Conservation (phyloP, 176 grass and related monocot genomes). For the Rhynchospora breviuscula region DNA sequence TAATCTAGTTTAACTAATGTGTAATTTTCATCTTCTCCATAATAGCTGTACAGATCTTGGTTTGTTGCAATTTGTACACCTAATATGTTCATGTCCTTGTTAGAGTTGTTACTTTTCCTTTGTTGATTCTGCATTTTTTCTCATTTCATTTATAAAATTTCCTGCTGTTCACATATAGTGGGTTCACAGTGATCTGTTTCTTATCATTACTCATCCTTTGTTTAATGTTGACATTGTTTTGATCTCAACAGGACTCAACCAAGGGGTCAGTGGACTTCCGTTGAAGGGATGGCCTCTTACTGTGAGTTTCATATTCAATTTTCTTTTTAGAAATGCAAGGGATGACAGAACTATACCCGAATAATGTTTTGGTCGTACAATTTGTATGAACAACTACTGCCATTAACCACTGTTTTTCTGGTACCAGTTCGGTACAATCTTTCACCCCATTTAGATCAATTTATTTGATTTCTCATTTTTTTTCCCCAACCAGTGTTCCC, state of each 20-base stretch:
- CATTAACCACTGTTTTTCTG: not conserved
- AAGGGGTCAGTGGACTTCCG: conserved; percentile 88
- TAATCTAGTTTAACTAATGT: conserved; percentile 1
- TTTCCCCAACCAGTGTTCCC: not conserved
- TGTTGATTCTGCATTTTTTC: not conserved
- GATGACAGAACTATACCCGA: not conserved
- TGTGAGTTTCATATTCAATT: conserved; percentile 39
- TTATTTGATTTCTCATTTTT: not conserved
- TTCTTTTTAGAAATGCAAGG: not conserved
- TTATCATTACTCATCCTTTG: conserved; percentile 5
- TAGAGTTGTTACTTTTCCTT: not conserved
- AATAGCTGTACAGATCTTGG: not conserved
- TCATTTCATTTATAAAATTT: conserved; percentile 26
- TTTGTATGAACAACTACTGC: not conserved
- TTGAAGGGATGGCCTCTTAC: conserved; percentile 99
- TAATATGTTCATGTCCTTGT: not conserved
- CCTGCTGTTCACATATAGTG: not conserved
- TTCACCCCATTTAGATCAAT: not conserved
- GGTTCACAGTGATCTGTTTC: not conserved
- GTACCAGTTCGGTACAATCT: not conserved
- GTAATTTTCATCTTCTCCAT: not conserved
- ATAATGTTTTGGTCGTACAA: not conserved
- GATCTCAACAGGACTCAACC: conserved; percentile 63
- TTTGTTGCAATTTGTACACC: not conserved
- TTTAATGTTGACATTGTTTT: conserved; percentile 24